Percentiles rank a stretch among this genome's conserved stretches.
These are phyloP conservation scores for Acacia crassicarpa DNA, from an alignment of 306 rosid species.

Conservation along the genomic window DNA sequence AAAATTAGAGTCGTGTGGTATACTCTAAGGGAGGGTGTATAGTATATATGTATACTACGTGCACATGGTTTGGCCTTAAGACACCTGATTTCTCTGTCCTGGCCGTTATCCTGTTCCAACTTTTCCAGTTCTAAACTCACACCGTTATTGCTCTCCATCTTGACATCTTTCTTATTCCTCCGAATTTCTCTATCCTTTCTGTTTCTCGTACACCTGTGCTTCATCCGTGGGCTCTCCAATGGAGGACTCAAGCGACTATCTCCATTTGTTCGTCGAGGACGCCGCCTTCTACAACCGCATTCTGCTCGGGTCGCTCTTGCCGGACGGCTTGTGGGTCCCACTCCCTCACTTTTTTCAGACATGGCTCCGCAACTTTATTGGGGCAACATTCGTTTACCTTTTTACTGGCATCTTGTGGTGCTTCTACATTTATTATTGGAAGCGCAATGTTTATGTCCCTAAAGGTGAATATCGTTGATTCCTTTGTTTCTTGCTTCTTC, in stretches of 20 bases:
- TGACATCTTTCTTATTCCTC: neutral
- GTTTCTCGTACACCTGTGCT: neutral
- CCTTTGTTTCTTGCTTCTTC: neutral
- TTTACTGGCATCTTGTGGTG: conserved; percentile 76
- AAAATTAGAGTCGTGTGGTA: too few relatives aligned
- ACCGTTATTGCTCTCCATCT: neutral
- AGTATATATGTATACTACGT: too few relatives aligned
- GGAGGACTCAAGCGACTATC: conserved; percentile 34
- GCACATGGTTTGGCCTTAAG: neutral
- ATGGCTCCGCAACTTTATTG: conserved; percentile 88
- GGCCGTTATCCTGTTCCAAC: too few relatives aligned
- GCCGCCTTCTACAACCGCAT: conserved; percentile 65
- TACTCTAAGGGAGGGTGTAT: too few relatives aligned
- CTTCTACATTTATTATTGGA: conserved; percentile 70
- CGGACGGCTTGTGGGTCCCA: conserved; percentile 46
- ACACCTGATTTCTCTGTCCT: too few relatives aligned
- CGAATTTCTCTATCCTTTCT: neutral
- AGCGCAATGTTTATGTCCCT: conserved; percentile 68
- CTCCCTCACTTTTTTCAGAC: conserved; percentile 74
- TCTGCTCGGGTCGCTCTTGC: conserved; percentile 59
- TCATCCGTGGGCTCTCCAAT: conserved; percentile 23
- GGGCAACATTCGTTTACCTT: conserved; percentile 63
- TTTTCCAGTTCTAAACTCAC: too few relatives aligned
- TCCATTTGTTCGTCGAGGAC: conserved; percentile 60
- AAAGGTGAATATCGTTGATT: conserved; percentile 47